Percentiles rank a stretch among this genome's conserved stretches.
These are phyloP conservation scores for Elsinoe ampelina DNA, from an alignment of 2,329 filamentous ascomycete genomes.

Conservation along the genomic window DNA sequence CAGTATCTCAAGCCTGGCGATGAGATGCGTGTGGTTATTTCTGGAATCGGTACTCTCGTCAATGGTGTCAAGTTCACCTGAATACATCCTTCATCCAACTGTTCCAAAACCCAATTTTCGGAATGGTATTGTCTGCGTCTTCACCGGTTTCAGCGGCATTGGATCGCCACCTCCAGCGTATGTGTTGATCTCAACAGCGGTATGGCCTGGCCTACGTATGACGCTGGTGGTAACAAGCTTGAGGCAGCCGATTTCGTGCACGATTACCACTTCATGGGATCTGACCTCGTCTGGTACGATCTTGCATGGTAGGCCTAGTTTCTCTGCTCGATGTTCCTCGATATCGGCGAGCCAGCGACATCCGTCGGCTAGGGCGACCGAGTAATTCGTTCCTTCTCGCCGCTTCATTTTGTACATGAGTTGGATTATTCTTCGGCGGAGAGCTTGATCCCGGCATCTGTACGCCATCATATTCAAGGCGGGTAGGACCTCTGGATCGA, in stretches of 20 bases:
- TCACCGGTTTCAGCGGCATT: constrained; percentile 2
- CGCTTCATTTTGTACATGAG: constrained; percentile 11
- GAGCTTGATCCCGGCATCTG: not conserved
- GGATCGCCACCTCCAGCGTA: constrained; percentile 6
- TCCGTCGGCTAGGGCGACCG: constrained; percentile 1
- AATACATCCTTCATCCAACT: too few species aligned
- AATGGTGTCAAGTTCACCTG: not conserved
- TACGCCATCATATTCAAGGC: constrained; percentile 5
- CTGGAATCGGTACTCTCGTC: not conserved
- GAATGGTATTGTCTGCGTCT: not conserved
- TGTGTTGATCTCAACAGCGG: not conserved
- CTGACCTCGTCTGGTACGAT: not conserved
- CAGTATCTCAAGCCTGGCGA: too few species aligned
- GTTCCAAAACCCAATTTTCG: not conserved
- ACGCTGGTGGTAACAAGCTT: not conserved
- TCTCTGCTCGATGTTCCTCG: not conserved
- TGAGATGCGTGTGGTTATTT: too few species aligned
- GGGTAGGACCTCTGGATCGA: constrained; percentile 1
- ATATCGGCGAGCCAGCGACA: not conserved
- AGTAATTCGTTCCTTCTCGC: constrained; percentile 3
- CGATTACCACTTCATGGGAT: not conserved
- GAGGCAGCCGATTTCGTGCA: not conserved
- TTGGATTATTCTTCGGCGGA: not conserved
- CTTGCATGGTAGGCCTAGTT: not conserved
- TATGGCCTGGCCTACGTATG: not conserved